Base-by-base conservation (phyloP, 2,329 filamentous ascomycete genomes). In the Fusarium denticulatum region DNA sequence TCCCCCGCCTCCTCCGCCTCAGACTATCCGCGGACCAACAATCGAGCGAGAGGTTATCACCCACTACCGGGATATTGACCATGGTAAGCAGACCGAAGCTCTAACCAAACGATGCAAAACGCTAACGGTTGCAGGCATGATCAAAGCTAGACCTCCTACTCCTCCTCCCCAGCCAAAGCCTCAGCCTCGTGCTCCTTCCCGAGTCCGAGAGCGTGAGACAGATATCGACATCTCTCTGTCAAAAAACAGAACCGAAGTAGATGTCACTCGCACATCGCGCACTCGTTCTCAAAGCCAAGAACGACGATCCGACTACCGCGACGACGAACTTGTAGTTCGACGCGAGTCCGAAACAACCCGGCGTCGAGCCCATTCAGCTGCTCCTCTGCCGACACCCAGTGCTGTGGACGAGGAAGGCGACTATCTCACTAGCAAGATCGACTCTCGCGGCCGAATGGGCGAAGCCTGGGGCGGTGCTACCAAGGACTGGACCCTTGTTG, bases 31-130 rank as follows among this genome's bases (percentile, higher is more conserved):
- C 46, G 91, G 92, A 26, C 94, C 94, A 39, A 93, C 92, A 2
- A 94, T 97, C 76, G 93, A 96, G 82, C 91, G 96, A 78, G 94
- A 97, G 80, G 91, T 97, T 66, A 95, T 97, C 74, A 97, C 94
- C 1, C 94, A 96, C 82, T 96, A 96, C 80, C 89, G 92, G 65
- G 93, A 96, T 79, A 92, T 97, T 76, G 93, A 97, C 79, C 94
- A 97, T 83, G 95, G 93, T 94, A 86, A 80, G 90, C 34, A 43
- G 13, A 39, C 18, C 14, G 12, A 50, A 52, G 9, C 32, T 32
- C 20, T 10, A 30, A 14, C 11, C 28, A 52, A n/a, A n/a, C 13
- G 26, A 24, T n/a, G 20, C 40, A 46, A 37, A 67, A 43, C 13
- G 16, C 67, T 77, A 57, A 78, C 61, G 28, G 18, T 39, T 37